Evolutionary conservation across 371 early-diverging fungal genomes (phyloP).

Genomic region (Choanephora cucurbitarum): DNA sequence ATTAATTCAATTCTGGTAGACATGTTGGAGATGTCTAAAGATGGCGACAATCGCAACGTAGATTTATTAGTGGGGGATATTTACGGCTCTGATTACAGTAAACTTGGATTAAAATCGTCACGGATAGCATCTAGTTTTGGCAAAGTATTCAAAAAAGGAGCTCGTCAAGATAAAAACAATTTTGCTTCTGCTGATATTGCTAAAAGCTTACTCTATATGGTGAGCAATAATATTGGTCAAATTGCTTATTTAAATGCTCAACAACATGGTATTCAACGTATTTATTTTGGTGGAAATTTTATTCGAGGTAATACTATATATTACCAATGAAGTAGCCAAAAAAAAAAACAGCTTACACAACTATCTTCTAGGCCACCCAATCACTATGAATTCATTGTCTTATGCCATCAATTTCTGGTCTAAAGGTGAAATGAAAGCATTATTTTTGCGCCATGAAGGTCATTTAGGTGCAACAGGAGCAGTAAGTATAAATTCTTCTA

Average conservation of each 20-base stretch:
- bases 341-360: neutral
- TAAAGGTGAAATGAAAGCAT: slow-evolving; percentile 90
- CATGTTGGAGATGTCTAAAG: slow-evolving; percentile 91
- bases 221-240: slow-evolving; percentile 97
- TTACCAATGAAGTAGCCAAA: neutral
- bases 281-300: slow-evolving; percentile 97
- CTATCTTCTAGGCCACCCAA: slow-evolving; percentile 74
- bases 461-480: slow-evolving; percentile 96
- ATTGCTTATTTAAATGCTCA: slow-evolving; percentile 96
- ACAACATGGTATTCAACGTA: slow-evolving; percentile 84
- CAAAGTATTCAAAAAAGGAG: slow-evolving; percentile 87
- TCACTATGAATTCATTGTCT: slow-evolving; percentile 96
- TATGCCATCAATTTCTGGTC: slow-evolving; percentile 98
- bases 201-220: slow-evolving; percentile 87
- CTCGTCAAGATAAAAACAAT: slow-evolving; percentile 55
- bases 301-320: slow-evolving; percentile 70
- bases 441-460: slow-evolving; percentile 96
- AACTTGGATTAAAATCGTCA: slow-evolving; percentile 86
- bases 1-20: slow-evolving; percentile 46
- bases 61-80: slow-evolving; percentile 97
- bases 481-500: slow-evolving; percentile 38
- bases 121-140: slow-evolving; percentile 96
- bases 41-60: slow-evolving; percentile 91
- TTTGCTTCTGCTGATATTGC: slow-evolving; percentile 84
- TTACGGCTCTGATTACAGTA: slow-evolving; percentile 87